A percentile compares a stretch with the other conserved stretches of the same genome.
Evolutionary conservation across 306 rosid species (phyloP).

Genomic region (Crataegus laevigata): DNA sequence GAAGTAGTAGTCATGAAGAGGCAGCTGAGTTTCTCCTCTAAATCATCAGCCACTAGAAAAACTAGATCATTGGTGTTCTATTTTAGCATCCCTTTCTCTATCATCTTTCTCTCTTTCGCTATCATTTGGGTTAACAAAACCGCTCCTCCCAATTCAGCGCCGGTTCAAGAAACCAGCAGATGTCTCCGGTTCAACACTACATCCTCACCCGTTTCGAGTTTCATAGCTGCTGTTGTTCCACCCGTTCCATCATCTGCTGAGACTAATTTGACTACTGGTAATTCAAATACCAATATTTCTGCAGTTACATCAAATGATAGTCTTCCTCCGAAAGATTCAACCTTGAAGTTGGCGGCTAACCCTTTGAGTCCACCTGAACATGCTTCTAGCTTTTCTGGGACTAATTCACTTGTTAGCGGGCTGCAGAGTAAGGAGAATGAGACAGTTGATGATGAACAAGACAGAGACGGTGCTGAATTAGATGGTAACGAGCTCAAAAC

Average conservation of each 20-base stretch:
- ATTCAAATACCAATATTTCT: too few species aligned
- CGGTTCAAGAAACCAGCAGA: constrained; percentile 23
- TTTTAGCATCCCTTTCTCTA: constrained; percentile 55
- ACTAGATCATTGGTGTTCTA: constrained; percentile 55
- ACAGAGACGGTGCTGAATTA: neutral
- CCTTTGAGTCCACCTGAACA: neutral
- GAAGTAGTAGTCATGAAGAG: constrained; percentile 42
- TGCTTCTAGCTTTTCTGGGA: neutral
- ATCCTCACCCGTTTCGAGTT: too few species aligned
- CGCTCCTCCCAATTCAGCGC: constrained; percentile 27
- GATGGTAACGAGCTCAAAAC: constrained; percentile 17
- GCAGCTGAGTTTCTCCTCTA: constrained; percentile 52
- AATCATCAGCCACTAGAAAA: constrained; percentile 25
- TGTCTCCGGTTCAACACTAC: constrained; percentile 2
- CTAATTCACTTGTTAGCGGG: constrained; percentile 15
- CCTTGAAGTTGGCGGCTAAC: neutral
- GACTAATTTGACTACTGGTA: too few species aligned
- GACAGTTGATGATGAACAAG: neutral
- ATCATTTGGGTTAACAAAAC: constrained; percentile 49
- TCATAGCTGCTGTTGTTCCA: too few species aligned
- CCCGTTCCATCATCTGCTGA: too few species aligned
- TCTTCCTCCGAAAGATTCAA: neutral
- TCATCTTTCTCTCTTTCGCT: constrained; percentile 48
- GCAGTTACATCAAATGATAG: neutral
- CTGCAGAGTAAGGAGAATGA: constrained; percentile 7